These are phyloP conservation scores for Paraglomus brasilianum DNA, from an alignment of 192 early-diverging fungal species.

Conservation along the genomic window DNA sequence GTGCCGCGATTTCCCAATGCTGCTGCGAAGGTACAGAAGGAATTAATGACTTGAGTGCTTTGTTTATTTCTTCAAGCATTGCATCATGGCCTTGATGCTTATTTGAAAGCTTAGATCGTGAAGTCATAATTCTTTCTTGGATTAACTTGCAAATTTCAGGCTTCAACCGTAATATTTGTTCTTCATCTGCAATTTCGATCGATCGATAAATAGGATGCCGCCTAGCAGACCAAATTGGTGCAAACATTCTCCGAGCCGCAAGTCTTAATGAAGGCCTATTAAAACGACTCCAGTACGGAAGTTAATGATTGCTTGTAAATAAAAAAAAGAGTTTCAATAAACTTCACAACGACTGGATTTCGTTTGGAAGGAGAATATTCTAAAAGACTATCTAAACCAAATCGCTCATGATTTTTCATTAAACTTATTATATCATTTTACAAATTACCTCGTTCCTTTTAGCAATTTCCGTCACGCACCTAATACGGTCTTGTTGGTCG, in stretches of 20 bases:
- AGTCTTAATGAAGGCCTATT: neutral
- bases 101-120: slow-evolving; percentile 15
- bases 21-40: slow-evolving; percentile 22
- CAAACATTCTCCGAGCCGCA: slow-evolving; percentile 4
- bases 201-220: slow-evolving; percentile 5
- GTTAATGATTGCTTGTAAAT: slow-evolving; percentile 18
- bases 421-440: slow-evolving; percentile 18
- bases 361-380: slow-evolving; percentile 13
- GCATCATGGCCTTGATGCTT: slow-evolving; percentile 18
- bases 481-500: slow-evolving; percentile 5
- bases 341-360: slow-evolving; percentile 22
- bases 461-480: neutral
- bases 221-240: neutral
- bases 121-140: slow-evolving; percentile 20
- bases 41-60: slow-evolving; percentile 23
- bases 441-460: slow-evolving; percentile 8
- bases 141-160: slow-evolving; percentile 7
- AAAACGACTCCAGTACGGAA: neutral
- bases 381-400: slow-evolving; percentile 24
- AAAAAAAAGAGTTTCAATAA: slow-evolving; percentile 22
- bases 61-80: slow-evolving; percentile 30
- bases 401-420: slow-evolving; percentile 11
- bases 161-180: slow-evolving; percentile 1
- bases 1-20: slow-evolving; percentile 18
- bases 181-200: slow-evolving; percentile 10